A percentile compares a stretch with the other conserved stretches of the same genome.
phyloP scores from a whole-genome alignment of 352 stramenopile species.

The Globisporangium heterothallicum region DNA sequence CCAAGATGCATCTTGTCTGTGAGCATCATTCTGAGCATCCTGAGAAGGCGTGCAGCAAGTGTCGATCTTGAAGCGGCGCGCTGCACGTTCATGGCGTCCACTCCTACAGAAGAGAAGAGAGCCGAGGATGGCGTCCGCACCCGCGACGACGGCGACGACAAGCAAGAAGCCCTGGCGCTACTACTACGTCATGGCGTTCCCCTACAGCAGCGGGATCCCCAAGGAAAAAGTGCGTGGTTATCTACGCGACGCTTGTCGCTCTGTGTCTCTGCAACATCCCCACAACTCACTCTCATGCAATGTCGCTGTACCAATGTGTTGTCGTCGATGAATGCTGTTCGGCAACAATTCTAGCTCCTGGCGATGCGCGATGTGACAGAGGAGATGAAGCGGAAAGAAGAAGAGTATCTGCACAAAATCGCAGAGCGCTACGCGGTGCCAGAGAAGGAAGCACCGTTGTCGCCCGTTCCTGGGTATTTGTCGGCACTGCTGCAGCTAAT shows the following conservation, averaged over 20 bases:
- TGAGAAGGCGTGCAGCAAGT: slow-evolving; percentile 2
- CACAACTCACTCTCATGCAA: not conserved
- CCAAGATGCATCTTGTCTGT: not conserved
- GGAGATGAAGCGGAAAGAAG: slow-evolving; percentile 40
- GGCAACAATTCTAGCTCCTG: slow-evolving; percentile 32
- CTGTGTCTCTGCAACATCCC: too few species aligned
- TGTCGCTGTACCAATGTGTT: slow-evolving; percentile 1
- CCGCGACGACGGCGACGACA: not conserved
- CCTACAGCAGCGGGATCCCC: slow-evolving; percentile 24
- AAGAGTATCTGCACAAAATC: slow-evolving; percentile 42
- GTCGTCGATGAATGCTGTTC: slow-evolving; percentile 1
- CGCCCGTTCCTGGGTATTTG: slow-evolving; percentile 14
- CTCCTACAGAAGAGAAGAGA: not conserved
- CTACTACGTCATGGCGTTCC: slow-evolving; percentile 61
- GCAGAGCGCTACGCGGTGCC: slow-evolving; percentile 20
- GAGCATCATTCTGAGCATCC: not conserved
- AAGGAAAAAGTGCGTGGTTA: slow-evolving; percentile 45
- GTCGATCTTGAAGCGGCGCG: slow-evolving; percentile 33
- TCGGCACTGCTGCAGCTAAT: slow-evolving; percentile 23
- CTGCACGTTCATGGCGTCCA: not conserved
- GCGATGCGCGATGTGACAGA: slow-evolving; percentile 41
- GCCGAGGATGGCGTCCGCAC: slow-evolving; percentile 7
- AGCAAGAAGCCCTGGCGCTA: slow-evolving; percentile 63
- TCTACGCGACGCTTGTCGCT: too few species aligned
- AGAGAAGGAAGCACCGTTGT: slow-evolving; percentile 13